These are phyloP conservation scores for Flaveria ramosissima DNA, from an alignment of 129 eudicot species.

Conservation along the genomic window DNA sequence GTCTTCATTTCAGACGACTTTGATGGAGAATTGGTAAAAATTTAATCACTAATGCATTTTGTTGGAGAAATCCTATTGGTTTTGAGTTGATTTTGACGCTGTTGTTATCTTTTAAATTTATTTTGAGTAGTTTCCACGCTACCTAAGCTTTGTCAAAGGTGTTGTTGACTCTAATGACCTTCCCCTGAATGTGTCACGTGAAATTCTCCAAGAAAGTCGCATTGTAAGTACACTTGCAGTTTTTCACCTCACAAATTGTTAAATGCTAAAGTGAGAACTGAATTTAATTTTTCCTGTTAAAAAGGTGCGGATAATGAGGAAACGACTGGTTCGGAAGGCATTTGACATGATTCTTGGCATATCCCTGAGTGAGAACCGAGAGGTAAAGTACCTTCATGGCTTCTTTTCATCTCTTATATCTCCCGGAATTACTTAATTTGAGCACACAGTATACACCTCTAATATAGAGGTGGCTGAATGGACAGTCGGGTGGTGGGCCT, in stretches of 20 bases:
- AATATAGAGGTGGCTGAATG: neutral
- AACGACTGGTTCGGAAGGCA: conserved; percentile 87
- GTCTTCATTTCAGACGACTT: conserved; percentile 94
- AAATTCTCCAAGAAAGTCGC: conserved; percentile 95
- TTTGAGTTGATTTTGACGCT: conserved; percentile 5
- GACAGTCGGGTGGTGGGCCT: neutral
- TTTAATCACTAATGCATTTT: neutral
- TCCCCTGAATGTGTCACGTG: conserved; percentile 94
- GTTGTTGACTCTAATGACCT: conserved; percentile 96
- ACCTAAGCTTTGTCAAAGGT: conserved; percentile 89
- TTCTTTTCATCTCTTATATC: neutral
- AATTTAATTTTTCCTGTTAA: conserved; percentile 3
- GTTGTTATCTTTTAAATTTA: neutral
- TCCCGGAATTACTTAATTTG: neutral
- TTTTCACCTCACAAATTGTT: neutral
- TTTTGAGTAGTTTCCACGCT: conserved; percentile 74
- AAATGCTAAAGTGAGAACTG: neutral
- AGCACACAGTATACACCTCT: neutral
- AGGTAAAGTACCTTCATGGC: conserved; percentile 42
- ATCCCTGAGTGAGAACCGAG: conserved; percentile 80
- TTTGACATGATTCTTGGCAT: conserved; percentile 94
- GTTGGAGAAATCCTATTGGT: neutral
- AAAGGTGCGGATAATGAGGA: conserved; percentile 93
- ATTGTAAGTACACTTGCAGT: conserved; percentile 58
- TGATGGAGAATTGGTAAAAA: conserved; percentile 89